Percentiles rank a stretch among this genome's conserved stretches.
These are phyloP conservation scores for Pleurotus djamor DNA, from an alignment of 768 basidiomycete species.

Conservation along the genomic window DNA sequence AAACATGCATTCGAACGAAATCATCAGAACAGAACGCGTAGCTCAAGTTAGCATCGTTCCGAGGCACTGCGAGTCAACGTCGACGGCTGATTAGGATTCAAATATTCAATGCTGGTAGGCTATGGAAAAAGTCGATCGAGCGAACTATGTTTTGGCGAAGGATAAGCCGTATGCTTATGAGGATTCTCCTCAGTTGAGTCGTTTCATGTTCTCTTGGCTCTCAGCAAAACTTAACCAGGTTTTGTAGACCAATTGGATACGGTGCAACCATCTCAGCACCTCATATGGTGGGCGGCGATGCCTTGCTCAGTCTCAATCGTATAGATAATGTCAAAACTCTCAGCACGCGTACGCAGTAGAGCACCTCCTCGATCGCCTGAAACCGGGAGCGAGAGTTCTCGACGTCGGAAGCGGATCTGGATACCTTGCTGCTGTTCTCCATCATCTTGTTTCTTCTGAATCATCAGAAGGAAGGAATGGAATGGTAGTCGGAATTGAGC, in stretches of 20 bases:
- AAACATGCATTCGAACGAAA: constrained; percentile 55
- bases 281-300: constrained; percentile 71
- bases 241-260: constrained; percentile 67
- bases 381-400: constrained; percentile 71
- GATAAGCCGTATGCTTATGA: constrained; percentile 55
- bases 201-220: not conserved
- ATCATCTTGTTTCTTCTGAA: constrained; percentile 56
- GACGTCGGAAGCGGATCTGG: constrained; percentile 92
- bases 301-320: not conserved
- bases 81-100: not conserved
- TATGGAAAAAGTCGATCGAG: constrained; percentile 68
- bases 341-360: constrained; percentile 87
- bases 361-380: constrained; percentile 70
- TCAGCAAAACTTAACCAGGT: not conserved
- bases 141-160: constrained; percentile 55
- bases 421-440: constrained; percentile 80
- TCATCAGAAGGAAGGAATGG: constrained; percentile 36
- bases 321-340: not conserved
- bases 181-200: constrained; percentile 72
- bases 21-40: constrained; percentile 57
- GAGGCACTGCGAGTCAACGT: not conserved
- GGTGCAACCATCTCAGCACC: constrained; percentile 95
- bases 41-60: constrained; percentile 39
- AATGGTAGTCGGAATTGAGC: constrained; percentile 87
- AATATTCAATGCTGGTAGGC: constrained; percentile 37